Conservation (phyloP, 2,329 filamentous ascomycete species). For the Colletotrichum agaves region DNA sequence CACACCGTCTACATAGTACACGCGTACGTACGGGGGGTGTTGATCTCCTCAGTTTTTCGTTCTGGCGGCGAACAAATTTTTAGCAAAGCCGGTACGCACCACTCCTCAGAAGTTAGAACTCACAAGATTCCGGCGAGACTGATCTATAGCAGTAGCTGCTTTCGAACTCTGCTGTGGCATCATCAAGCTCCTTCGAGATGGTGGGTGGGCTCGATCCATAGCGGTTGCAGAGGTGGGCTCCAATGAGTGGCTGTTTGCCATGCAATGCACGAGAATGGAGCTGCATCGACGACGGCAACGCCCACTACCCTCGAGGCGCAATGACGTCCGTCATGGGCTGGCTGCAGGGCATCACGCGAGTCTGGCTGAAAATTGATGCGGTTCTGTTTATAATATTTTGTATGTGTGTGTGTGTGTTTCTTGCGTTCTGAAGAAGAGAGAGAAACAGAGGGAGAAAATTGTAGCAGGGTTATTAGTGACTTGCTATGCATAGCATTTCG, state of each 20-base stretch:
- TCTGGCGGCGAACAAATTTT: neutral
- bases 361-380: constrained; percentile 6
- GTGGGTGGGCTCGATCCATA: constrained; percentile 11
- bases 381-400: constrained; percentile 2
- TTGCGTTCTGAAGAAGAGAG: neutral
- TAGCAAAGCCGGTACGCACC: no score
- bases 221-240: constrained; percentile 12
- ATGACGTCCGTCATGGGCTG: constrained; percentile 30
- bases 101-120: no score
- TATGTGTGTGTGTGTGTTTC: neutral
- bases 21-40: neutral
- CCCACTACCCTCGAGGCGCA: constrained; percentile 20
- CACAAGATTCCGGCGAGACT: no score
- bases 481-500: neutral
- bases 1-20: neutral
- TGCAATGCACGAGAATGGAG: constrained; percentile 35
- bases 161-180: no score
- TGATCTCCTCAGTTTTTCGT: neutral
- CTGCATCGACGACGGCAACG: constrained; percentile 15
- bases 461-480: neutral
- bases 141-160: no score
- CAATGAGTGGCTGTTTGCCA: constrained; percentile 19
- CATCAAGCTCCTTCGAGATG: neutral
- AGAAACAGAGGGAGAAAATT: neutral
- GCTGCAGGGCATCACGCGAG: constrained; percentile 34